phyloP scores from a whole-genome alignment of 768 basidiomycete species.

The Harrya chromipes region DNA sequence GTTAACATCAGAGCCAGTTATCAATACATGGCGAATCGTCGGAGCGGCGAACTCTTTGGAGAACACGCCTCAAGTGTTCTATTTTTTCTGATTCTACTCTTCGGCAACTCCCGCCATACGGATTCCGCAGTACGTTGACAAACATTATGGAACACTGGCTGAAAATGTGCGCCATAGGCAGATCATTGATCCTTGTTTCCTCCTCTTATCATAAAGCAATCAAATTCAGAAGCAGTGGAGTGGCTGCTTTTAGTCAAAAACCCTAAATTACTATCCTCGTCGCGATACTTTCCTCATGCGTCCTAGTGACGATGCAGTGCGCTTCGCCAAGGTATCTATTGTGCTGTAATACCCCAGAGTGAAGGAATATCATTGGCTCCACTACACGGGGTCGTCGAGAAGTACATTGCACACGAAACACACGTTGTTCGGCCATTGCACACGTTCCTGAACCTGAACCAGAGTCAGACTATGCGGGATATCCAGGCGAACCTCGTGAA shows the following conservation, averaged over 20 bases:
- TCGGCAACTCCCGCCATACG: neutral
- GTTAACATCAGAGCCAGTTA: neutral
- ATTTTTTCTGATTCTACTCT: neutral
- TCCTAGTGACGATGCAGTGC: constrained; percentile 15
- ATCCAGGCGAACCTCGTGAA: neutral
- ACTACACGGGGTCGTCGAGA: constrained; percentile 6
- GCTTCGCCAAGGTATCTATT: constrained; percentile 10
- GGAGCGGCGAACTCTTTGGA: neutral
- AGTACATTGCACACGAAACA: constrained; percentile 10
- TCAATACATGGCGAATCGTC: neutral
- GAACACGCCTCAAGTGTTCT: neutral
- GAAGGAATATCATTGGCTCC: constrained; percentile 1
- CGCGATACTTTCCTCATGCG: constrained; percentile 17
- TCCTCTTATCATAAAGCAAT: constrained; percentile 14
- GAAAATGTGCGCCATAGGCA: constrained; percentile 10
- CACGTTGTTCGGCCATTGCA: constrained; percentile 12
- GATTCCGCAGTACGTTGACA: neutral
- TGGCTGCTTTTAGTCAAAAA: constrained; percentile 27
- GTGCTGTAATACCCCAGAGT: constrained; percentile 18
- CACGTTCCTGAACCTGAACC: neutral
- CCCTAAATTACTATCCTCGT: constrained; percentile 24
- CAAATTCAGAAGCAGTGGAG: constrained; percentile 23
- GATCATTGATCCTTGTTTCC: constrained; percentile 19
- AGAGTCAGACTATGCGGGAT: neutral
- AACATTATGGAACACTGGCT: constrained; percentile 1